phyloP scores from a whole-genome alignment of 2,329 filamentous ascomycete species.

The Talaromyces sp. region DNA sequence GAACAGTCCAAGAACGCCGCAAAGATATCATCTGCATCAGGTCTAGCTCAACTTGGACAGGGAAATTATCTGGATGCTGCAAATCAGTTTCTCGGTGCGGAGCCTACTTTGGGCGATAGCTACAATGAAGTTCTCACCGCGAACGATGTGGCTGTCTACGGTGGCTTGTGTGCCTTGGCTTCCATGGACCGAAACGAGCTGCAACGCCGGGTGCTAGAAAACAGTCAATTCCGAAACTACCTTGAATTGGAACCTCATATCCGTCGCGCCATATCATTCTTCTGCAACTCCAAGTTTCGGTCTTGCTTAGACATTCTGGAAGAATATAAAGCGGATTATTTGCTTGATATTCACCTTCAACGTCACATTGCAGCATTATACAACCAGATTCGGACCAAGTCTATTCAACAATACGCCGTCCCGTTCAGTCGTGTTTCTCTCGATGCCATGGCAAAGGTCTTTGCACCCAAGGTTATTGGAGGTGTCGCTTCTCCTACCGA shows the following conservation, averaged over 20 bases:
- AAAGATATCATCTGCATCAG: constrained; percentile 66
- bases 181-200: constrained; percentile 80
- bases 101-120: constrained; percentile 55
- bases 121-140: constrained; percentile 72
- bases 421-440: constrained; percentile 88
- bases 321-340: constrained; percentile 76
- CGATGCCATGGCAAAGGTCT: constrained; percentile 72
- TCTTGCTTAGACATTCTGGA: constrained; percentile 80
- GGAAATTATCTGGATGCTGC: constrained; percentile 67
- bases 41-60: constrained; percentile 59
- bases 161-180: constrained; percentile 83
- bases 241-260: constrained; percentile 93
- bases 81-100: constrained; percentile 64
- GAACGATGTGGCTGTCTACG: constrained; percentile 91
- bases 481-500: constrained; percentile 62
- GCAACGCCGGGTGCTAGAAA: constrained; percentile 74
- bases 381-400: constrained; percentile 76
- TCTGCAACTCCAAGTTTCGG: constrained; percentile 87
- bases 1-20: constrained; percentile 57
- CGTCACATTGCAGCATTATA: constrained; percentile 71
- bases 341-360: constrained; percentile 84
- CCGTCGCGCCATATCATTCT: constrained; percentile 82
- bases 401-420: constrained; percentile 87
- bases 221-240: constrained; percentile 75
- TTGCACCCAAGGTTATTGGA: constrained; percentile 52